Evolutionary conservation across 2,329 filamentous ascomycete species (phyloP).

Genomic region (Pyrenochaeta sp.): DNA sequence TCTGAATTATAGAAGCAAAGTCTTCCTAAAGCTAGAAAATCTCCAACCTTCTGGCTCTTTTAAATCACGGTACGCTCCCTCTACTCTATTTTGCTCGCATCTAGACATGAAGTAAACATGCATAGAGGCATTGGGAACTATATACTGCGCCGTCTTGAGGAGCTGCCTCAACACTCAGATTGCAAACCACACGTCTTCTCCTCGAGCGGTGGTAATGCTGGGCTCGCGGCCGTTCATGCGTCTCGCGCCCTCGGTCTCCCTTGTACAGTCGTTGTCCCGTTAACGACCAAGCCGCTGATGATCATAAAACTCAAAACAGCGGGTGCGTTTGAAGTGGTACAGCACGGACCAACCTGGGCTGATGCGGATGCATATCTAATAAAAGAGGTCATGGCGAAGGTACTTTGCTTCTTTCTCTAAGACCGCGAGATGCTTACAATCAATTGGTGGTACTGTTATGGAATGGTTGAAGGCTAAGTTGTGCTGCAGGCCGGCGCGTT

Average conservation of each 20-base stretch:
- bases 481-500: no score
- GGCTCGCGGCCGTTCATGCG: conserved; percentile 78
- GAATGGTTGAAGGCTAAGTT: no score
- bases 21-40: conserved; percentile 83
- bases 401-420: no score
- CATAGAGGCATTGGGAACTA: conserved; percentile 75
- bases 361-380: conserved; percentile 73
- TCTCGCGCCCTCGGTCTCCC: conserved; percentile 68
- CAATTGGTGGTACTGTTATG: no score
- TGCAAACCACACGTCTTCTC: conserved; percentile 72
- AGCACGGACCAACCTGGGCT: conserved; percentile 70
- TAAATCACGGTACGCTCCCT: no score
- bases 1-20: no score
- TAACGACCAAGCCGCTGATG: conserved; percentile 71
- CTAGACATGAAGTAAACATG: no score
- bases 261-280: conserved; percentile 76
- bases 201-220: conserved; percentile 81
- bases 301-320: conserved; percentile 71
- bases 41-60: conserved; percentile 83
- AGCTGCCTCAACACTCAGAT: conserved; percentile 25
- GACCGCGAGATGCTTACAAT: no score
- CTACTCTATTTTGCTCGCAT: no score
- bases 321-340: conserved; percentile 70
- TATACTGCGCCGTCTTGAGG: conserved; percentile 60
- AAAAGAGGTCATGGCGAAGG: conserved; percentile 62